Evolutionary conservation across 2,329 filamentous ascomycete genomes (phyloP).

Genomic region (Pseudocercospora cruenta): DNA sequence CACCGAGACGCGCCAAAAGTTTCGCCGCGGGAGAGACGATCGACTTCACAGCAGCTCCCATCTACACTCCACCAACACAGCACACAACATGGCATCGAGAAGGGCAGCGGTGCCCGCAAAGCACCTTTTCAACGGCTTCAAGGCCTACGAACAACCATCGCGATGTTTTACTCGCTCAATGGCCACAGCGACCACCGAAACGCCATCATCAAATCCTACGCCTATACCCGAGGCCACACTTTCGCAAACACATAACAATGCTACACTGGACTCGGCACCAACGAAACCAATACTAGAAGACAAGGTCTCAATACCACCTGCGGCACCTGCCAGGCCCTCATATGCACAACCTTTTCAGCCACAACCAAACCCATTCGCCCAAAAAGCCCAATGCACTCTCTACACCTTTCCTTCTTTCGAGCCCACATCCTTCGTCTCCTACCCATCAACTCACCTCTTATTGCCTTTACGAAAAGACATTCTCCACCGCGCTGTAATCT

Average conservation of each 20-base stretch:
- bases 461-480: slow-evolving; percentile 89
- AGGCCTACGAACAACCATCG: slow-evolving; percentile 23
- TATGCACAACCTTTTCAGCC: slow-evolving; percentile 24
- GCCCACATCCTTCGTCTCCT: slow-evolving; percentile 75
- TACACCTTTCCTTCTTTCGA: slow-evolving; percentile 90
- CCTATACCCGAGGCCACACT: slow-evolving; percentile 33
- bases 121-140: slow-evolving; percentile 36
- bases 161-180: slow-evolving; percentile 56
- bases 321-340: slow-evolving; percentile 17
- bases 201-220: slow-evolving; percentile 36
- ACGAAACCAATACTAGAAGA: slow-evolving; percentile 27
- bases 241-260: slow-evolving; percentile 42
- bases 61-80: slow-evolving; percentile 1
- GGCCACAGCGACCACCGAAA: slow-evolving; percentile 55
- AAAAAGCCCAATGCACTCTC: slow-evolving; percentile 77
- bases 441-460: slow-evolving; percentile 79
- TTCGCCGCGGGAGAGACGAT: slow-evolving; percentile 7
- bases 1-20: not conserved
- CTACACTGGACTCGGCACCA: slow-evolving; percentile 40
- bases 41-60: slow-evolving; percentile 16
- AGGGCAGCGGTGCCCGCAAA: slow-evolving; percentile 43
- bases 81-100: slow-evolving; percentile 45
- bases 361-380: slow-evolving; percentile 50
- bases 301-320: slow-evolving; percentile 21
- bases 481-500: slow-evolving; percentile 87